phyloP scores from a whole-genome alignment of 1,284 basidiomycete species.

The Tilletiopsis washingtonensis region DNA sequence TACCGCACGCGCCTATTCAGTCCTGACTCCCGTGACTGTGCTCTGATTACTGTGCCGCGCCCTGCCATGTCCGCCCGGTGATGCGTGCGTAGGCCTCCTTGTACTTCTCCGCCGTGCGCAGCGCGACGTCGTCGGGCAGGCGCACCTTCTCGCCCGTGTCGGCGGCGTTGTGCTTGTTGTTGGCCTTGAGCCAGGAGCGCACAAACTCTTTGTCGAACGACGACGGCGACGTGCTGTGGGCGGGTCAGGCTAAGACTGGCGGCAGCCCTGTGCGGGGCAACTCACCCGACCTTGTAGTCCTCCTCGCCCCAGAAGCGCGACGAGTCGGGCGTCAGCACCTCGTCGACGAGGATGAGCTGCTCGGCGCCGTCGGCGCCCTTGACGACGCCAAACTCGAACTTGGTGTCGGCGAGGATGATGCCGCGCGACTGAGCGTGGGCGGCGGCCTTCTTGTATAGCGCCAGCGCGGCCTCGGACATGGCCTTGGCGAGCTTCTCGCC shows the following conservation, averaged over 20 bases:
- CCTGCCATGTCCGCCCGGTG: conserved; percentile 26
- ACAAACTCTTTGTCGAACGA: conserved; percentile 98
- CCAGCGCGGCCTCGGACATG: conserved; percentile 58
- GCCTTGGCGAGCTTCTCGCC: conserved; percentile 56
- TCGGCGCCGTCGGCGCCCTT: background rate
- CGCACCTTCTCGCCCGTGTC: conserved; percentile 31
- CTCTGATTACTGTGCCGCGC: no score
- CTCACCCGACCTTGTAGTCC: conserved; percentile 66
- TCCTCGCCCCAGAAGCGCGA: conserved; percentile 88
- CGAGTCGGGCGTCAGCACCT: conserved; percentile 91
- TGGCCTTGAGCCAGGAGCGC: conserved; percentile 63
- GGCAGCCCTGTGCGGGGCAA: no score
- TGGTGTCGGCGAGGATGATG: conserved; percentile 90
- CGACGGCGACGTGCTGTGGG: conserved; percentile 68
- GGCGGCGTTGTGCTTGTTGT: conserved; percentile 33
- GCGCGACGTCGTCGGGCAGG: conserved; percentile 37
- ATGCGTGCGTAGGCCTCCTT: conserved; percentile 39
- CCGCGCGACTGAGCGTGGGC: conserved; percentile 68
- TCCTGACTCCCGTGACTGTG: no score
- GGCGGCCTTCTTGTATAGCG: conserved; percentile 69
- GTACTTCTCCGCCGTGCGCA: conserved; percentile 39
- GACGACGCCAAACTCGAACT: conserved; percentile 74
- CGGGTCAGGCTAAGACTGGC: no score
- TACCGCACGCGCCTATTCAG: no score
- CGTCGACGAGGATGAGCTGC: conserved; percentile 81